Evolutionary conservation across 768 basidiomycete species (phyloP), one percentile per base, ranked within the genome.

Genomic region (Rubroboletus satanas): DNA sequence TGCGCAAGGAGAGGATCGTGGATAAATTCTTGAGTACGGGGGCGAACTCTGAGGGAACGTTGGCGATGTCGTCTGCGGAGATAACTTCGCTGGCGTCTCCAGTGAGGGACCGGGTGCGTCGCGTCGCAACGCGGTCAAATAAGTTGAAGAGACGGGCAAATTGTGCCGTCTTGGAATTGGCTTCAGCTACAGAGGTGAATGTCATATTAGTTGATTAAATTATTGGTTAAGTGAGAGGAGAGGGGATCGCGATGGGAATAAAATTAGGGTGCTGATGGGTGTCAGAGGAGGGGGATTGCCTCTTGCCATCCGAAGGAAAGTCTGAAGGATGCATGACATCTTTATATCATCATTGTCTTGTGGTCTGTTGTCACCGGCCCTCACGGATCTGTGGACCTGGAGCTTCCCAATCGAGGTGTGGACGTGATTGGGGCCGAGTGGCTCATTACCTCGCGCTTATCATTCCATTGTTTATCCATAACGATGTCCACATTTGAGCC

Each of bases 61-160:
- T 62, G 37, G 62, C 62, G 45, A 70, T 62, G 32, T 70, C 69
- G 47, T 74, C 72, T n/a, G 58, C 47, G 14, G 66, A 62, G 43
- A 73, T 65, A 18, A 63, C 58, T 14, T 63, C 48, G 41, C 54
- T 51, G 4, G 46, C 52, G 42, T 51, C 46, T 6, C 55, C 64
- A 50, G 49, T 47, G 51, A 61, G 57, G 28, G 59, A 60, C 14
- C 72, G 72, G 23, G 75, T 63, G 39, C 77, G 71, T 54, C 74
- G 74, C 15, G 76, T 73, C n/a, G 77, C 77, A 29, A 84, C 75
- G 33, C 73, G 75, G 38, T 84, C 79, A 58, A 83, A 83, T 49
- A 81, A 66, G 38, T 77, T 73, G 54, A 82, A 79, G 36, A 85
- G 77, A 49, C 73, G 72, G 2, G 79, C 78, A 58, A 83, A 80